phyloP scores from a whole-genome alignment of 2,329 filamentous ascomycete genomes.

The Pseudocercospora macadamiae region DNA sequence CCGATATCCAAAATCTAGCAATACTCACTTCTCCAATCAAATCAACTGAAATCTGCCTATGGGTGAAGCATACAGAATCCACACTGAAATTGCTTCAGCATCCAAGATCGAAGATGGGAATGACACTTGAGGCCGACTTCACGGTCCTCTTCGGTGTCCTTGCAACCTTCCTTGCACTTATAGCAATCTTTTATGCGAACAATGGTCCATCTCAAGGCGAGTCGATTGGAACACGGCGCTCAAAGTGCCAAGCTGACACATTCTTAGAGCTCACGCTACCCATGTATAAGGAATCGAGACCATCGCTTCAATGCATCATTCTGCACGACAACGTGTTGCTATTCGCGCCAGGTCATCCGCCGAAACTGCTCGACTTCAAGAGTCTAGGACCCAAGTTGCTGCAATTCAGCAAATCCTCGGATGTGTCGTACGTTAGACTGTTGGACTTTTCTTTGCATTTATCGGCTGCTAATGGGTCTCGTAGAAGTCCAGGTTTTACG shows the following conservation, averaged over 20 bases:
- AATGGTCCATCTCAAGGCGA: neutral
- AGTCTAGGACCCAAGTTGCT: neutral
- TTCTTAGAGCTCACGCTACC: neutral
- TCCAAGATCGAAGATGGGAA: neutral
- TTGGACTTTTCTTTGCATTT: neutral
- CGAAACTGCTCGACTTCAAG: neutral
- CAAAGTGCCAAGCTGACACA: neutral
- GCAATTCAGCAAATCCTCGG: neutral
- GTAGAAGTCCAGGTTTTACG: neutral
- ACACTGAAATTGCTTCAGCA: neutral
- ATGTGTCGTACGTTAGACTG: neutral
- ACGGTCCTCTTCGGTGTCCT: neutral
- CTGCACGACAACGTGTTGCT: neutral
- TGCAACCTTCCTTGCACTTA: neutral
- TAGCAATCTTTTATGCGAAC: neutral
- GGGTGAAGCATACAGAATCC: neutral
- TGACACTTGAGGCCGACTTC: neutral
- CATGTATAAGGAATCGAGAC: neutral
- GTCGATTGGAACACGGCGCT: neutral
- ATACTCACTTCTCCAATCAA: neutral
- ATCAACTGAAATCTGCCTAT: neutral
- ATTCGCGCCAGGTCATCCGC: neutral
- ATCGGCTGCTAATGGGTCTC: neutral
- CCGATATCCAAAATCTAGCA: too few species aligned
- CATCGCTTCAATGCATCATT: neutral